Base-by-base conservation (phyloP, 2,329 filamentous ascomycete species). In the Penicillium concentricum region DNA sequence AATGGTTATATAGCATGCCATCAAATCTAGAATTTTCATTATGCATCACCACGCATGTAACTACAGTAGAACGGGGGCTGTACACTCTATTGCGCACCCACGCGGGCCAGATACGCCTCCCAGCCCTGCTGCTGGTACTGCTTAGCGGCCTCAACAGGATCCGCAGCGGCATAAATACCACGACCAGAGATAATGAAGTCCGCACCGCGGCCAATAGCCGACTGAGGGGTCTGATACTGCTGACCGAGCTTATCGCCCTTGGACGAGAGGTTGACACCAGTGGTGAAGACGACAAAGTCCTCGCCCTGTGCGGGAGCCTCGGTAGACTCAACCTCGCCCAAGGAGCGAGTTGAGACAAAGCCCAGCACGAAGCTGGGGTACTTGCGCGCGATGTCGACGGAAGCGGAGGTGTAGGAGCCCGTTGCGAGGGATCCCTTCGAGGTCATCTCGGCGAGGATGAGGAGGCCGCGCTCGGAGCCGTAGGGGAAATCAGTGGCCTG, bases 391-490 rank as follows among this genome's bases (percentile, higher is more conserved):
- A 78, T 75, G 56, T 79, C 76, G n/a, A 80, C 76, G 1, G 78
- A 80, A 4, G 72, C 62, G 41, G 68, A 72, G 30, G 78, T 80
- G 61, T 80, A 80, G 16, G 69, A 63, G 8, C 77, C 78, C 7
- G 75, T 77, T 0, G 78, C 78, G 32, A 79, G 63, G 3, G 78
- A 79, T 15, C 78, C 78, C 67, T 79, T 79, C n/a, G 76, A 78
- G 7, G 78, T 80, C 78, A 80, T 80, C 67, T 80, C 77, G 1
- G 78, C 78, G 13, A 80, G 71, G 51, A 80, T 80, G 30, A 80
- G 64, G 30, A 79, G 68, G 10, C 74, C 78, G 32, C 78, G 71
- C 44, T 79, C 77, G 9, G 64, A 49, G 4, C 68, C 68, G 34
- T 73, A 71, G 39, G 70, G 67, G 63, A 77, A 76, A 39, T 74